Conservation (phyloP, 1,139 yeast species). For the Zhuliangozyma blackwelliae region DNA sequence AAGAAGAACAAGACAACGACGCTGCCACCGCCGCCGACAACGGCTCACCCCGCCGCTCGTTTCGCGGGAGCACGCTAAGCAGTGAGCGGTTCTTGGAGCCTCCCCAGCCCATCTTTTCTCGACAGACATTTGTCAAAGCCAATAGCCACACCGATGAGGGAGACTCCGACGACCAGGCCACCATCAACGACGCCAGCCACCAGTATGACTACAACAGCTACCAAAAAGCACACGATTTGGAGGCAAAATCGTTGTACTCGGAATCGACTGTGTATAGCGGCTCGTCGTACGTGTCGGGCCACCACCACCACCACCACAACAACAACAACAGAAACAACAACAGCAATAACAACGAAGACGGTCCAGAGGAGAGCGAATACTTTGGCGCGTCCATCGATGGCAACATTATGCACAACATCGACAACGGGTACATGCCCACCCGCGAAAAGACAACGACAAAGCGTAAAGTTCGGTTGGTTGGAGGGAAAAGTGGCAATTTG, state of each 20-base stretch:
- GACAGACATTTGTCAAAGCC: constrained; percentile 60
- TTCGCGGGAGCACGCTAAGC: constrained; percentile 34
- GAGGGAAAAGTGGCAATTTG: constrained; percentile 64
- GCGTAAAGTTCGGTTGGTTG: constrained; percentile 59
- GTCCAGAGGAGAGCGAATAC: constrained; percentile 29
- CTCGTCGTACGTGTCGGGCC: constrained; percentile 23
- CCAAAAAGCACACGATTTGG: constrained; percentile 34
- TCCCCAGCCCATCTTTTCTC: constrained; percentile 63
- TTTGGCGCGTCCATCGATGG: constrained; percentile 45
- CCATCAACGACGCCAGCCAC: constrained; percentile 18
- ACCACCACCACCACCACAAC: too few species aligned
- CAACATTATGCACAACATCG: constrained; percentile 42
- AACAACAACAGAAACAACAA: constrained; percentile 5
- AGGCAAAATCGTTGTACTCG: constrained; percentile 34
- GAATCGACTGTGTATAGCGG: constrained; percentile 39
- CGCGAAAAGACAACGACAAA: constrained; percentile 32
- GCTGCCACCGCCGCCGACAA: constrained; percentile 3
- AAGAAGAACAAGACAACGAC: constrained; percentile 14
- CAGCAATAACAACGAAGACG: constrained; percentile 12
- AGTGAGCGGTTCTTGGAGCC: constrained; percentile 55
- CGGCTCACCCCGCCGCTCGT: constrained; percentile 34
- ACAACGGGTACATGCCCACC: constrained; percentile 36
- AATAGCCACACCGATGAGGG: constrained; percentile 41
- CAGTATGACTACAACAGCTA: constrained; percentile 29
- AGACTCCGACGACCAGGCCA: constrained; percentile 17